Conservation (phyloP, 805 yeast species). For the Metschnikowia similis region DNA sequence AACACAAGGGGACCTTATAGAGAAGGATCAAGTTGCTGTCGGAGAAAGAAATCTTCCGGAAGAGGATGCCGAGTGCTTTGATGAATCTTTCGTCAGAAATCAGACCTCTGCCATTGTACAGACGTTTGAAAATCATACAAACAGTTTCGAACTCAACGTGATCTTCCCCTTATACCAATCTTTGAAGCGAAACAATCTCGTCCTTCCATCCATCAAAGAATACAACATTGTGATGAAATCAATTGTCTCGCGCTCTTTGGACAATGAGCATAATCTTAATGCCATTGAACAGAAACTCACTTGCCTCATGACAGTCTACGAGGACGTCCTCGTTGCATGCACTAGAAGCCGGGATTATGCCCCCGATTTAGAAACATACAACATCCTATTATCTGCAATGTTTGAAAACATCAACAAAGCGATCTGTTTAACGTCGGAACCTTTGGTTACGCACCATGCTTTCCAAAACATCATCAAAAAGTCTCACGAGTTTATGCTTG, state of each 20-base stretch:
- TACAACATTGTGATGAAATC: slow-evolving; percentile 57
- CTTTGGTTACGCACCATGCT: slow-evolving; percentile 44
- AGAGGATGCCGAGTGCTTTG: slow-evolving; percentile 14
- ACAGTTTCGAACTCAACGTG: slow-evolving; percentile 25
- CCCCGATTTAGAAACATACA: slow-evolving; percentile 55
- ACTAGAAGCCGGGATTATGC: slow-evolving; percentile 27
- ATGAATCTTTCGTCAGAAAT: slow-evolving; percentile 16
- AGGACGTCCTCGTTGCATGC: slow-evolving; percentile 47
- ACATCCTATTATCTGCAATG: slow-evolving; percentile 44
- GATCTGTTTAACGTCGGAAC: slow-evolving; percentile 36
- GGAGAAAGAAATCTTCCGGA: background rate
- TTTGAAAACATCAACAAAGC: slow-evolving; percentile 44
- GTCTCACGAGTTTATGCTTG: slow-evolving; percentile 40
- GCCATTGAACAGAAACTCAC: slow-evolving; percentile 59
- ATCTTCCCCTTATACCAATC: slow-evolving; percentile 41
- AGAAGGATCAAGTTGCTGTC: background rate
- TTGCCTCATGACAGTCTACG: slow-evolving; percentile 60
- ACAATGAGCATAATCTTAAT: slow-evolving; percentile 22
- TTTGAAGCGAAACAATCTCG: slow-evolving; percentile 30
- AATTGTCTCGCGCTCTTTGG: slow-evolving; percentile 46
- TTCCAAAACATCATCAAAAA: slow-evolving; percentile 43
- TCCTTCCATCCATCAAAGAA: slow-evolving; percentile 48
- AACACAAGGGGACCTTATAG: background rate
- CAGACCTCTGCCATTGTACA: slow-evolving; percentile 20
- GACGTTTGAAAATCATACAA: slow-evolving; percentile 13